Conservation (phyloP, 345 rosid genomes). For the Populus pruinosa region DNA sequence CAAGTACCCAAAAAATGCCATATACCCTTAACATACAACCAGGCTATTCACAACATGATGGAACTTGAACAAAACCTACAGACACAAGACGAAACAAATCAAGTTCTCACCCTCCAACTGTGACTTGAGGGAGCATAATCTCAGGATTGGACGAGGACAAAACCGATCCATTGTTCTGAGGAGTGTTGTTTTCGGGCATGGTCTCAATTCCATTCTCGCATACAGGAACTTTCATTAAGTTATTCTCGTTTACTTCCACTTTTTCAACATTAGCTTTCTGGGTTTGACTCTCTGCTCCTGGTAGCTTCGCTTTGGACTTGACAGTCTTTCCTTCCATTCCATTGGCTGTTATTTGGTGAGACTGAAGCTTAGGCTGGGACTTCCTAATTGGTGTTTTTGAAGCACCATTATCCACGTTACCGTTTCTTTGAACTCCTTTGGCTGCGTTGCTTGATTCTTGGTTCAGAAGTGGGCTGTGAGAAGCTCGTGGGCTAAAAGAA, state of each 20-base stretch:
- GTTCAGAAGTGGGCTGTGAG: slow-evolving; percentile 21
- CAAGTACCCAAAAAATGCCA: slow-evolving; percentile 19
- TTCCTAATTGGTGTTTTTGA: slow-evolving; percentile 48
- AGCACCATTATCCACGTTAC: slow-evolving; percentile 34
- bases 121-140: slow-evolving; percentile 50
- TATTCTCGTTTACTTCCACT: slow-evolving; percentile 34
- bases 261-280: slow-evolving; percentile 21
- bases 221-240: slow-evolving; percentile 19
- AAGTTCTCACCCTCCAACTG: slow-evolving; percentile 56
- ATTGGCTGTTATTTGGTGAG: slow-evolving; percentile 19
- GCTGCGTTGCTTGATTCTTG: slow-evolving; percentile 28
- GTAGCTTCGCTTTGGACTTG: slow-evolving; percentile 41
- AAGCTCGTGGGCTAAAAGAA: slow-evolving; percentile 27
- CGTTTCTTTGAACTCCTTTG: slow-evolving; percentile 39
- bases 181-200: slow-evolving; percentile 21
- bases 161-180: slow-evolving; percentile 26
- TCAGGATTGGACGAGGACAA: slow-evolving; percentile 39
- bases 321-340: slow-evolving; percentile 32
- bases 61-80: slow-evolving; percentile 18
- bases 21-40: slow-evolving; percentile 21
- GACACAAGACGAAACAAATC: slow-evolving; percentile 17
- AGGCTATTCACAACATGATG: slow-evolving; percentile 38
- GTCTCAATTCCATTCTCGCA: slow-evolving; percentile 23
- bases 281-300: slow-evolving; percentile 16
- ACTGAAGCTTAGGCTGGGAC: slow-evolving; percentile 43